A percentile compares a stretch with the other conserved stretches of the same genome.
phyloP scores from a whole-genome alignment of 148 eudicot species.

The Rhododendron williamsianum region DNA sequence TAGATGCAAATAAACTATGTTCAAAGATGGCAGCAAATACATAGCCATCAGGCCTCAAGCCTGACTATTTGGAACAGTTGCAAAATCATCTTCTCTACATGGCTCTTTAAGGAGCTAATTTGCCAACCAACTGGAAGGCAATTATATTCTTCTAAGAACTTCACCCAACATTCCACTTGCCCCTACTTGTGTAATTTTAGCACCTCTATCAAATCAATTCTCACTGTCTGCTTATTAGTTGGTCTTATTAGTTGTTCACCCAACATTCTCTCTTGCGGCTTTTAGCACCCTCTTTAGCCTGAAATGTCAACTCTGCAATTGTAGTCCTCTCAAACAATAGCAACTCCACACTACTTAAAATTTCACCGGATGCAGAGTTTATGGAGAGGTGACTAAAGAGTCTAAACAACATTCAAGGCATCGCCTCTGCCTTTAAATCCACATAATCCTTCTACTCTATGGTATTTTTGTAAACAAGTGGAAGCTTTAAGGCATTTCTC shows the following conservation, averaged over 20 bases:
- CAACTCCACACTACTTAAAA: neutral
- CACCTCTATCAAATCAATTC: neutral
- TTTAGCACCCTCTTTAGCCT: neutral
- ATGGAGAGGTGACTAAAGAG: neutral
- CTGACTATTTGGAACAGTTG: neutral
- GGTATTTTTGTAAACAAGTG: neutral
- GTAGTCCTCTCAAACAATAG: neutral
- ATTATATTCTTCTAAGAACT: neutral
- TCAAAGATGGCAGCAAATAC: neutral
- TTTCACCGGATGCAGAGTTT: neutral
- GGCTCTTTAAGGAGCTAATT: neutral
- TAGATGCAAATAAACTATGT: neutral
- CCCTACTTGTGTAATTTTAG: neutral
- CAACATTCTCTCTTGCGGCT: neutral
- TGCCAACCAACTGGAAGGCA: neutral
- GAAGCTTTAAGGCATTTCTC: neutral
- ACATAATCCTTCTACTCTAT: neutral
- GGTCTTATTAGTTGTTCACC: neutral
- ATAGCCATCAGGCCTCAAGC: neutral
- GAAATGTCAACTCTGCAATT: neutral
- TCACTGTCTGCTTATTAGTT: neutral
- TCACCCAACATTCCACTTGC: neutral
- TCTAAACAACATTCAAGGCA: neutral
- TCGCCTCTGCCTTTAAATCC: neutral
- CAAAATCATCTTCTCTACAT: neutral